Evolutionary conservation across 768 basidiomycete species (phyloP), one percentile per base, ranked within the genome.

Genomic region (Tephrocybe sp.): DNA sequence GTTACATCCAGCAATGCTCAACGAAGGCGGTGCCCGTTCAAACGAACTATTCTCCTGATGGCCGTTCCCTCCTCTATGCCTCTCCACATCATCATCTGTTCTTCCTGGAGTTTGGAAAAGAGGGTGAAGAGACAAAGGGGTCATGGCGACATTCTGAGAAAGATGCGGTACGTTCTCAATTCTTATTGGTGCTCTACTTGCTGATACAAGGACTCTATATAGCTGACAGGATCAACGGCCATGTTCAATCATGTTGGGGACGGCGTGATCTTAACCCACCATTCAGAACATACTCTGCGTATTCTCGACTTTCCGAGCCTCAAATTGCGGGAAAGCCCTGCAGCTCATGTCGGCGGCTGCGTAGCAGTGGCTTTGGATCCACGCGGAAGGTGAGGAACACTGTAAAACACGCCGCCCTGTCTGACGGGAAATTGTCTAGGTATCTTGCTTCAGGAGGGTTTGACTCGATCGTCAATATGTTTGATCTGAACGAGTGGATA

Each of bases 391-490:
- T 83, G 39, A 48, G 69, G 53, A 15, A 14, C 38, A 2, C 14
- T 12, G 25, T 44, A 38, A 32, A 32, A 15, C 44, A n/a, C 18
- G 23, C 14, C 8, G 36, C 3, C 26, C 20, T 18, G 20, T 3
- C 51, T 53, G 21, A 55, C 40, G 8, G 20, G 14, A 17, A 37
- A 14, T 45, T 39, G 17, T n/a, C 56, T 5, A 86, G 85, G 46
- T 91, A 90, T 57, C 76, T 91, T 34, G 88, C 88, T 1, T 86
- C 88, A 1, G 89, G 90, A 26, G 90, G 90, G 11, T 77, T 80
- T 49, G 90, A 93, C 62, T 88, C 88, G 7, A 91, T 93, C 48
- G 84, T 93, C 42, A 88, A 90, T 60, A 71, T 92, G 63, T 90
- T 90, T 60, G 89, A 91, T 63, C 59, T 85, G 51, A 73, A 75